Evolutionary conservation across 2,329 filamentous ascomycete genomes (phyloP), one percentile per base, ranked within the genome.

Genomic region (Botryosphaeria dothidea): DNA sequence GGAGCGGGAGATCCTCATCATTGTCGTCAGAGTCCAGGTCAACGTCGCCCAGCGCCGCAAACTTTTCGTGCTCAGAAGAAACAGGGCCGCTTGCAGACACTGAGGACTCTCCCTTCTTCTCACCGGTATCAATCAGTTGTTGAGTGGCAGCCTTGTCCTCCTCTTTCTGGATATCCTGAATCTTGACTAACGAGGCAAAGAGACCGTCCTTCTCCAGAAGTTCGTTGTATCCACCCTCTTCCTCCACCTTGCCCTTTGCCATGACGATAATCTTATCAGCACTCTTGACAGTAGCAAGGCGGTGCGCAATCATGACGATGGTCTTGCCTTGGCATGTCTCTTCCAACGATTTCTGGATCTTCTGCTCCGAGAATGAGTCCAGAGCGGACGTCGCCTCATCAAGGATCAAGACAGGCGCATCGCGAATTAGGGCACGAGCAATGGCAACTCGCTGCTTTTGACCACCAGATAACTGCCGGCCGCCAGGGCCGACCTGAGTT

Each of bases 381-480:
- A 67, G 43, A 13, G 64, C 64, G 41, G 61, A 65, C 19, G 69
- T 71, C 1, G 67, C 69, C 67, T 77, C 74, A 34, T 77, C 75
- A 9, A 77, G 68, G 9, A 77, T 69, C 8, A 98, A 80, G 66
- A 98, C 88, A 78, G 92, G 93, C 7, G 95, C 94, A 71, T 97
- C 88, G n/a, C 94, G 90, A 46, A 98, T 88, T 13, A 98, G 82
- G 0, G 94, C 95, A 4, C 94, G 88, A 3, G 95, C 94, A 74
- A 98, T 97, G 57, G 93, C 94, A 38, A 98, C 89, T 66, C 95
- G 91, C 78, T 98, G 94, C 75, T 97, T 97, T 78, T 98, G 95
- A 0, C 94, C 95, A 64, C 95, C 94, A 2, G 90, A 93, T 17
- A 97, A 81, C 75, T 96, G 86, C 23, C 88, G 84, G 48, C 93